A percentile compares a stretch with the other conserved stretches of the same genome.
phyloP scores from a whole-genome alignment of 2,329 filamentous ascomycete genomes.

The Neopestalotiopsis rosae region DNA sequence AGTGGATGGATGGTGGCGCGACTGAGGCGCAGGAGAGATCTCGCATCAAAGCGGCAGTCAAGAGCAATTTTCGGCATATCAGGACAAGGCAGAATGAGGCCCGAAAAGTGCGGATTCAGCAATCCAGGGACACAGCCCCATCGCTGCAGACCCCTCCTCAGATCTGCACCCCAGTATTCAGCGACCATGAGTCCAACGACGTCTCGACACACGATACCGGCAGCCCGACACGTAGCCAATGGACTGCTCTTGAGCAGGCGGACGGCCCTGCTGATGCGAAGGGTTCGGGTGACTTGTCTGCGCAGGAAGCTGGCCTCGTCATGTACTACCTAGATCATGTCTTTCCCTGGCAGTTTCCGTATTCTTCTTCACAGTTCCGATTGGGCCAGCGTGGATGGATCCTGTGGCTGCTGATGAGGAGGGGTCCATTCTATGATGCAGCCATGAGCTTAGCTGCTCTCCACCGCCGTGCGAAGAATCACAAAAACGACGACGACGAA shows the following conservation, averaged over 20 bases:
- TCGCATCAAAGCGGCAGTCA: slow-evolving; percentile 59
- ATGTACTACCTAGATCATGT: slow-evolving; percentile 68
- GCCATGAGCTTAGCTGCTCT: neutral
- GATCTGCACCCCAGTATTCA: neutral
- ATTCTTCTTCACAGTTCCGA: slow-evolving; percentile 61
- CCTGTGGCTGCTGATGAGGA: slow-evolving; percentile 33
- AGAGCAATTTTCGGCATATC: neutral
- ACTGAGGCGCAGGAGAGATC: slow-evolving; percentile 56
- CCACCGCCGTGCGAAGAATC: neutral
- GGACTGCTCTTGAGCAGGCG: neutral
- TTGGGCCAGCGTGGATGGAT: slow-evolving; percentile 67
- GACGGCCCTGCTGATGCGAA: neutral
- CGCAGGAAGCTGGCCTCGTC: slow-evolving; percentile 37
- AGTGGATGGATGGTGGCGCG: slow-evolving; percentile 61
- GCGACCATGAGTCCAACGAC: neutral
- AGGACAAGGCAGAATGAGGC: neutral
- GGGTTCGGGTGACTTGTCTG: neutral
- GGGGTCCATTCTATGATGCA: neutral
- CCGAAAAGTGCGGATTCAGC: neutral
- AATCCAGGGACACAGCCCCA: neutral
- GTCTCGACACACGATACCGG: neutral
- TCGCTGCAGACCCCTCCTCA: neutral
- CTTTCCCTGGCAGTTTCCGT: slow-evolving; percentile 67
- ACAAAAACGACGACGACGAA: neutral
- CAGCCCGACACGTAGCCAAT: neutral